A percentile compares a stretch with the other conserved stretches of the same genome.
phyloP scores from a whole-genome alignment of 352 stramenopile species.

The Globisporangium sylvaticum region DNA sequence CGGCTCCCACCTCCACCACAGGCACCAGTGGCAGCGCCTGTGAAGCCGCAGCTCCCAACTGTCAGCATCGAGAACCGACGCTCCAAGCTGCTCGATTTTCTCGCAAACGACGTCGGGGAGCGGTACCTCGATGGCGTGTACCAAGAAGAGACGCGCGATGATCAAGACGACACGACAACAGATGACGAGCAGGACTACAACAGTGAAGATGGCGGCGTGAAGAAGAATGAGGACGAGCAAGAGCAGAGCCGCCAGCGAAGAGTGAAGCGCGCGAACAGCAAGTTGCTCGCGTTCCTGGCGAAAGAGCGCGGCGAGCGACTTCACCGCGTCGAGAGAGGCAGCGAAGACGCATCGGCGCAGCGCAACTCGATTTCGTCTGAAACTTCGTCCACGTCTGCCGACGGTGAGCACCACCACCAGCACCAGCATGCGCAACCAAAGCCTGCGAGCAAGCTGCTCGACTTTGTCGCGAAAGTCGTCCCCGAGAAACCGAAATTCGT shows the following conservation, averaged over 20 bases:
- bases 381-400: slow-evolving; percentile 9
- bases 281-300: slow-evolving; percentile 53
- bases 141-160: slow-evolving; percentile 47
- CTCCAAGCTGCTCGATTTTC: slow-evolving; percentile 71
- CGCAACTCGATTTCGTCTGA: slow-evolving; percentile 27
- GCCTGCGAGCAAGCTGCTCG: slow-evolving; percentile 33
- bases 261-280: slow-evolving; percentile 41
- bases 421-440: neutral
- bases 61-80: slow-evolving; percentile 30
- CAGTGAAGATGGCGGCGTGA: neutral
- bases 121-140: slow-evolving; percentile 71
- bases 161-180: slow-evolving; percentile 17
- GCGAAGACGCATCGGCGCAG: slow-evolving; percentile 6
- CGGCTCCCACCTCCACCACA: neutral
- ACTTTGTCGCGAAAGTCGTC: slow-evolving; percentile 58
- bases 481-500: slow-evolving; percentile 47
- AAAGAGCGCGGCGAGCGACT: slow-evolving; percentile 45
- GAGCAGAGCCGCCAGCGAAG: slow-evolving; percentile 14
- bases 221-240: slow-evolving; percentile 2
- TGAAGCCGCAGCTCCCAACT: neutral
- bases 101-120: slow-evolving; percentile 68
- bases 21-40: neutral
- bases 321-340: slow-evolving; percentile 28
- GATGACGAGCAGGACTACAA: slow-evolving; percentile 11
- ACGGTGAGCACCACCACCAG: neutral